phyloP scores from a whole-genome alignment of 139 green algal genomes.

The Pseudopediastrum boryanum region DNA sequence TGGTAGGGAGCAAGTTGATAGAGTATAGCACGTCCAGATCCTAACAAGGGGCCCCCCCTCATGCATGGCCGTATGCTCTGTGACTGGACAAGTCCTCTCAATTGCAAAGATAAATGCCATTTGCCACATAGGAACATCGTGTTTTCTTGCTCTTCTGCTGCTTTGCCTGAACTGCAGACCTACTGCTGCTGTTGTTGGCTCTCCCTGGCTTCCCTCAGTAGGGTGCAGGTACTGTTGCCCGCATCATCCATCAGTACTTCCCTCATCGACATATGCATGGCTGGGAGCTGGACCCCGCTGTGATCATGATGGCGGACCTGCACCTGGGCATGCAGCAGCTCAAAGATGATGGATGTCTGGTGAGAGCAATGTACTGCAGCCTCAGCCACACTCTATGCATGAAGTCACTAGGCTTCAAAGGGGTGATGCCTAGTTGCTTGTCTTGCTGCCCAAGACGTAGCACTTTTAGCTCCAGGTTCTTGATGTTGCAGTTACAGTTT shows the following conservation, averaged over 20 bases:
- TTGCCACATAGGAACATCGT: not conserved
- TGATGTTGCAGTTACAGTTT: not conserved
- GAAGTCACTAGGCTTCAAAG: not conserved
- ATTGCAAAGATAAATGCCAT: not conserved
- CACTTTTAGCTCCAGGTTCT: not conserved
- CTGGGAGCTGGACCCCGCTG: conserved; percentile 44
- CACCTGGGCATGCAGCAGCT: conserved; percentile 43
- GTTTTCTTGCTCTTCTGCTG: not conserved
- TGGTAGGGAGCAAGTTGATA: no score
- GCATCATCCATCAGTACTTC: conserved; percentile 14
- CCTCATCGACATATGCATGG: conserved; percentile 24
- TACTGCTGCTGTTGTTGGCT: not conserved
- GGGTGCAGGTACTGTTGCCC: conserved; percentile 36
- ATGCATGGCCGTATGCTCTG: no score
- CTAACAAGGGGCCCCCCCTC: no score
- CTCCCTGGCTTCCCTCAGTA: not conserved
- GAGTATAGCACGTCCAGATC: no score
- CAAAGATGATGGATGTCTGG: conserved; percentile 11
- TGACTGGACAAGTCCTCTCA: not conserved
- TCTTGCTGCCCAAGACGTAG: no score
- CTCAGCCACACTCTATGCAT: not conserved
- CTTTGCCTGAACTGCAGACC: not conserved
- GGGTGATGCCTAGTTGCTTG: not conserved
- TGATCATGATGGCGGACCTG: conserved; percentile 16
- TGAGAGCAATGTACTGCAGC: not conserved